Percentiles rank a stretch among this genome's conserved stretches.
Evolutionary conservation across 306 rosid genomes (phyloP).

Genomic region (Arachis stenosperma): DNA sequence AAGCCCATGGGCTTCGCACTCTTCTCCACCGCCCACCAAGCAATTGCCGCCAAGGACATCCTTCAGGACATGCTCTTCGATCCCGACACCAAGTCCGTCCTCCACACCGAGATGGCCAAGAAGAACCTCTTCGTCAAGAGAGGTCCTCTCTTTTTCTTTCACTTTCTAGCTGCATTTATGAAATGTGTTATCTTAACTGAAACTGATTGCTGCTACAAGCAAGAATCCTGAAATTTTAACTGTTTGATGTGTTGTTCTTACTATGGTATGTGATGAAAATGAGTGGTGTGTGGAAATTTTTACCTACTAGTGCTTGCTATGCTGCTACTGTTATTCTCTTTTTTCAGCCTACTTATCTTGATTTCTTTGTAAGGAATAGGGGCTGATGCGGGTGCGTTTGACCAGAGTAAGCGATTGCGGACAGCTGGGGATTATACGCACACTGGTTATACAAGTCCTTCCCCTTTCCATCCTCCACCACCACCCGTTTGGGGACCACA

Average conservation of each 20-base stretch:
- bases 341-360: constrained; percentile 35
- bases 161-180: neutral
- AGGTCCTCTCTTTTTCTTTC: constrained; percentile 26
- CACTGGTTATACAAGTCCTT: constrained; percentile 75
- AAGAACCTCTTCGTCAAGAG: constrained; percentile 91
- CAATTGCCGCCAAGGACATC: constrained; percentile 83
- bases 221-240: too few relatives aligned
- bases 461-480: constrained; percentile 89
- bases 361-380: constrained; percentile 62
- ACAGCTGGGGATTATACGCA: constrained; percentile 88
- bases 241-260: neutral
- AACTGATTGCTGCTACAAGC: neutral
- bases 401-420: constrained; percentile 83
- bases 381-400: constrained; percentile 73
- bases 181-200: neutral
- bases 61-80: constrained; percentile 96
- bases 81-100: constrained; percentile 77
- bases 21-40: constrained; percentile 70
- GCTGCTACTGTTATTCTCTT: neutral
- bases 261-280: neutral
- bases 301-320: neutral
- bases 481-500: constrained; percentile 92
- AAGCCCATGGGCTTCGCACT: constrained; percentile 99
- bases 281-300: neutral
- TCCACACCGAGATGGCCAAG: constrained; percentile 99